Evolutionary conservation across 306 rosid species (phyloP), one percentile per base, ranked within the genome.

Genomic region (Sphenostylis stenocarpa): DNA sequence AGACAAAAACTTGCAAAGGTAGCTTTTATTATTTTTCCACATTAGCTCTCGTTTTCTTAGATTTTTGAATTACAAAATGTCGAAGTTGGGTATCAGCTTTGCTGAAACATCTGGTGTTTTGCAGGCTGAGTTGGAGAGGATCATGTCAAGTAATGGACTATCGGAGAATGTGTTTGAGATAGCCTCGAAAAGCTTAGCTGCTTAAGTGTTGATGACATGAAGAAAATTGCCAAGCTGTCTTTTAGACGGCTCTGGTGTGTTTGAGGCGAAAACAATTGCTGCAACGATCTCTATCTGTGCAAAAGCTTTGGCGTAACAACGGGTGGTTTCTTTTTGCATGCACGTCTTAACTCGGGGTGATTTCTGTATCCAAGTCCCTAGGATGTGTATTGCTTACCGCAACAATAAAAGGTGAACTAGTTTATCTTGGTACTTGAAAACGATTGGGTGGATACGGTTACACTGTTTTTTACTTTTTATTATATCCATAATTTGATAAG

Each of bases 71-170:
- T 56, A 57, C 12, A 47, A 20, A 64, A 56, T 36, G 15, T 52
- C 43, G 36, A 23, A 17, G 65, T 6, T 28, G 13, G 47, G 20
- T 52, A 68, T 43, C 17, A 7, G 17, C 43, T 47, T 4, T 49
- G 36, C 57, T 75, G 11, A 56, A 72, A 51, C 6, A 5, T 12
- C 47, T 19, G 52, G 49, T 74, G 65, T 77, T 31, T 81, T 92
- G 80, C 98, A 96, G 99, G 99, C 94, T 31, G 94, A 96, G 86
- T 86, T 96, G 85, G 93, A 96, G 94, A 87, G 57, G 86, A 96
- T 96, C 68, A 39, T 96, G 96, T 87, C 97, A 20, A 36, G 79
- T 70, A 92, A 96, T 81, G 98, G 94, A 70, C 83, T 96, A 52
- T 96, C 99, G 1, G 98, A 91, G 84, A 96, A 96, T 41, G 98